phyloP scores from a whole-genome alignment of 2,329 filamentous ascomycete species.

The Paraphaeosphaeria minitans region DNA sequence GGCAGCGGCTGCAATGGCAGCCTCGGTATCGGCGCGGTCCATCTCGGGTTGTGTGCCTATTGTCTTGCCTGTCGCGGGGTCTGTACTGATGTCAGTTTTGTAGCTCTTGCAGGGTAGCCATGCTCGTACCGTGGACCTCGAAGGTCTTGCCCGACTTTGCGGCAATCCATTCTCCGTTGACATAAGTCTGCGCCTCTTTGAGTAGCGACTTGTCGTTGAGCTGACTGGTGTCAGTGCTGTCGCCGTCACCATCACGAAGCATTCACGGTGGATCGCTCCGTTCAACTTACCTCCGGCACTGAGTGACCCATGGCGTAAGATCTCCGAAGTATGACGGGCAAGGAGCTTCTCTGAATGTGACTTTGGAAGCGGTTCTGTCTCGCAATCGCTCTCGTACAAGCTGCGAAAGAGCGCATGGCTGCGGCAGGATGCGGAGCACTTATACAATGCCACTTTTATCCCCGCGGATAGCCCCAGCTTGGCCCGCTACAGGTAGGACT shows the following conservation, averaged over 20 bases:
- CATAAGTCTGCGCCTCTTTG: slow-evolving; percentile 77
- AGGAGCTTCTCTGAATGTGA: slow-evolving; percentile 36
- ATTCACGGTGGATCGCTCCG: neutral
- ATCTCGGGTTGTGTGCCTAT: slow-evolving; percentile 89
- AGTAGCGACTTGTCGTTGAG: slow-evolving; percentile 66
- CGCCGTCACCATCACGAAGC: neutral
- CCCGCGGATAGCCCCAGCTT: neutral
- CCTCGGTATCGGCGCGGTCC: slow-evolving; percentile 74
- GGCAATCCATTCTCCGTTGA: slow-evolving; percentile 91
- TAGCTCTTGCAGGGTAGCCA: neutral
- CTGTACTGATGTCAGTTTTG: slow-evolving; percentile 48
- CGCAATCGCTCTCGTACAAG: slow-evolving; percentile 38
- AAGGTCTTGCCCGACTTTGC: slow-evolving; percentile 91
- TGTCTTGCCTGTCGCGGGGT: slow-evolving; percentile 80
- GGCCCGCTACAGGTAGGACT: neutral
- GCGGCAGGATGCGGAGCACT: slow-evolving; percentile 1
- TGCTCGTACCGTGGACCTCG: slow-evolving; percentile 65
- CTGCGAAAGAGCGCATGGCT: slow-evolving; percentile 42
- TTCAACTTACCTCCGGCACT: slow-evolving; percentile 45
- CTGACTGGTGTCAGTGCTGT: slow-evolving; percentile 33
- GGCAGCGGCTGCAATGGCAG: slow-evolving; percentile 82
- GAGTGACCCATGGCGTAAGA: slow-evolving; percentile 52
- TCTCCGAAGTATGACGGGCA: slow-evolving; percentile 45
- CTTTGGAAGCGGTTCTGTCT: slow-evolving; percentile 37
- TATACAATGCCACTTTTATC: neutral